Conservation (phyloP, 306 rosid genomes). For the Quercus cerris region DNA sequence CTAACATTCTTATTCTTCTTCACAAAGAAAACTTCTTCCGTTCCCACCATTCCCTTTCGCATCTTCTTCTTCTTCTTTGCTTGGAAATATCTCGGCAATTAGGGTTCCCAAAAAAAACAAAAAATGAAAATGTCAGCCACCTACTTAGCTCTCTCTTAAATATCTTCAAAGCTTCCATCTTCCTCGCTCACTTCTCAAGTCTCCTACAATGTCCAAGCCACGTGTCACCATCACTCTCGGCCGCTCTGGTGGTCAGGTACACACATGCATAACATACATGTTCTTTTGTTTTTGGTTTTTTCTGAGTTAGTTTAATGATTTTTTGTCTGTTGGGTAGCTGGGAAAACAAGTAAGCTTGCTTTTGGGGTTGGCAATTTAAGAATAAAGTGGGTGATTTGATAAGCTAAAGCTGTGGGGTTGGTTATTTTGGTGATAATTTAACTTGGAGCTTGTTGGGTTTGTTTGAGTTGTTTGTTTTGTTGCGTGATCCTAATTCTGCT, state of each 20-base stretch:
- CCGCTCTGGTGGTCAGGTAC: conserved; percentile 64
- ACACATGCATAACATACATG: background rate
- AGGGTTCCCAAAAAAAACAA: background rate
- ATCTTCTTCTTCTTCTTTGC: too few species aligned
- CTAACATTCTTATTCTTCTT: too few species aligned
- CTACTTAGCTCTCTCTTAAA: background rate
- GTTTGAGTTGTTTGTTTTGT: background rate
- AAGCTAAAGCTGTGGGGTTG: background rate
- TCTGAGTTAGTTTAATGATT: background rate
- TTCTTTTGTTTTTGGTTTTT: background rate
- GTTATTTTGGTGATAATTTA: background rate
- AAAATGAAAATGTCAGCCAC: background rate
- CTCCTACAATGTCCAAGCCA: conserved; percentile 40
- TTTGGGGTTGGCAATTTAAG: too few species aligned
- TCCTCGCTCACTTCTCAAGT: background rate
- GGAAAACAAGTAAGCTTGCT: background rate
- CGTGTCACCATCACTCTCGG: conserved; percentile 65
- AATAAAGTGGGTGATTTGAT: too few species aligned
- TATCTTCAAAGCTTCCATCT: background rate
- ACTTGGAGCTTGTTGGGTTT: background rate
- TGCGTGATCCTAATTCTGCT: background rate
- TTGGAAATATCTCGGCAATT: background rate
- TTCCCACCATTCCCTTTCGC: too few species aligned
- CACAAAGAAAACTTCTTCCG: too few species aligned
- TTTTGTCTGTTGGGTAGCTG: background rate